These are phyloP conservation scores for Parsonsia alboflavescens DNA, from an alignment of 257 asterid genomes.

Conservation along the genomic window DNA sequence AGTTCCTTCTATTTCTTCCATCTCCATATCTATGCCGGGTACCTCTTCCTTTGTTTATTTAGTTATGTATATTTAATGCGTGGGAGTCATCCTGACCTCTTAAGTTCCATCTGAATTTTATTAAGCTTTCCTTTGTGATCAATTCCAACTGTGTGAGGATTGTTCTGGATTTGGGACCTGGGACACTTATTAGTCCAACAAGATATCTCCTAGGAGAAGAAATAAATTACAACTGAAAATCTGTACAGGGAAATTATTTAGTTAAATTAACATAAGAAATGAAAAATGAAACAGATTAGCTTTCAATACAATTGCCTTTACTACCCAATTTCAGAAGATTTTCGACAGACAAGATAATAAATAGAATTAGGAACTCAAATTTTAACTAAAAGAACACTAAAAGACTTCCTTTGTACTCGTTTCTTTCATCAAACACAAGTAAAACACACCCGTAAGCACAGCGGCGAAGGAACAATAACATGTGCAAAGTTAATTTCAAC, in stretches of 20 bases:
- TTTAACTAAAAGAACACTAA: neutral
- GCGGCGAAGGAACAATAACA: neutral
- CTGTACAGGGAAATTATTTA: neutral
- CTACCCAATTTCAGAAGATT: neutral
- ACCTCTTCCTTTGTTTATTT: too few species aligned
- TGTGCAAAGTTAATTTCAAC: neutral
- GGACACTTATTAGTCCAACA: neutral
- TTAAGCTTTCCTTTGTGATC: too few species aligned
- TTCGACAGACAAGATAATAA: neutral
- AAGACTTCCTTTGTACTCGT: neutral
- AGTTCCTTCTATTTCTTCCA: too few species aligned
- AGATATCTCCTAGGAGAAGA: neutral
- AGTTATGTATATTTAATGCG: too few species aligned
- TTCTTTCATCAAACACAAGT: neutral
- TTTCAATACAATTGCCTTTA: neutral
- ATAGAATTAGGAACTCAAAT: neutral
- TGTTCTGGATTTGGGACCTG: too few species aligned
- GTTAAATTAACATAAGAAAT: neutral
- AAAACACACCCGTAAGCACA: neutral
- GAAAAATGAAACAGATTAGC: neutral
- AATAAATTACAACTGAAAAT: neutral
- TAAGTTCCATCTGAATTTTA: too few species aligned
- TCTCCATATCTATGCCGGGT: too few species aligned
- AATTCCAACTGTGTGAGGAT: too few species aligned
- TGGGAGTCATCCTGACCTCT: too few species aligned